These are phyloP conservation scores for Garcileccinum viscosum DNA, from an alignment of 1,284 basidiomycete species.

Conservation along the genomic window DNA sequence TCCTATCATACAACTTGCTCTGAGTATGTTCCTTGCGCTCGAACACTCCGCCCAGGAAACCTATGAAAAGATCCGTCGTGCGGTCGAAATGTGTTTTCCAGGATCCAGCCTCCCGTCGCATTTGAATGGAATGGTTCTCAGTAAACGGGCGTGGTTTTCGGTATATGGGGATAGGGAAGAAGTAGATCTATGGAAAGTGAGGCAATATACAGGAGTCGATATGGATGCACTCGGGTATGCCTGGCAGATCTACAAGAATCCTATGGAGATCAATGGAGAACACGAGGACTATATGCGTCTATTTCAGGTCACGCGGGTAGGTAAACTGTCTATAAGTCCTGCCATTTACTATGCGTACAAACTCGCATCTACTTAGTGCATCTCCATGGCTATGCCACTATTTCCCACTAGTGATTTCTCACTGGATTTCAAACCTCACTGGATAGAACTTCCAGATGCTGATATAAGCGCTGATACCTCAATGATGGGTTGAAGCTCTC, in stretches of 20 bases:
- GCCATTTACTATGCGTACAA: not conserved
- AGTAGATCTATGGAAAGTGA: not conserved
- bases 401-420: no score
- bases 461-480: no score
- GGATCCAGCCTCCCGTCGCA: not conserved
- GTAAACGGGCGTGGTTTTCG: not conserved
- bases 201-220: not conserved
- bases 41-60: conserved; percentile 2
- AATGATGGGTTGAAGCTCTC: no score
- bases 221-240: not conserved
- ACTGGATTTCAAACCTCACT: no score
- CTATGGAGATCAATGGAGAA: not conserved
- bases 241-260: not conserved
- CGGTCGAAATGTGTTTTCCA: not conserved
- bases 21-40: conserved; percentile 5
- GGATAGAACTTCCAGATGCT: no score
- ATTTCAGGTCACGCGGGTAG: not conserved
- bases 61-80: conserved; percentile 2
- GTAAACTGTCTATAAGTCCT: not conserved
- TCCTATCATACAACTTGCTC: not conserved
- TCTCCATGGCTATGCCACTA: no score
- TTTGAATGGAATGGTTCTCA: not conserved
- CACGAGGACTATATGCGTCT: not conserved
- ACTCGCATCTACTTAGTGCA: no score
- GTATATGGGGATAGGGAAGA: not conserved